Base-by-base conservation (phyloP, 164 flowering plant genomes). In the Magnolia officinalis region DNA sequence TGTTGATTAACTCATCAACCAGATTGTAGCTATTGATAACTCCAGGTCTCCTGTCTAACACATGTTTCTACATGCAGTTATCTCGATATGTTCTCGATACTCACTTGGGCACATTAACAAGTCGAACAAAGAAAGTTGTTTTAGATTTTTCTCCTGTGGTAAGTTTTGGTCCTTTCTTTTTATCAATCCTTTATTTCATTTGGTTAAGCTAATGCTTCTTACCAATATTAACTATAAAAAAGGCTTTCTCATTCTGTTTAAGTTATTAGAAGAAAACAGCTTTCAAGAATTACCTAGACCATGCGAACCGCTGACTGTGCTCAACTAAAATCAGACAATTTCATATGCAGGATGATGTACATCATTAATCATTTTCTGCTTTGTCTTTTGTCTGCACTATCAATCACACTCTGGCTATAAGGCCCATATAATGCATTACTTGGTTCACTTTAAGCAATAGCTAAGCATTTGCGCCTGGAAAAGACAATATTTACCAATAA, bases 121-220 rank as follows among this genome's bases (percentile, higher is more conserved):
- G 81, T 69, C 78, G 74, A n/a, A 4, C 73, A 79, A 81, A 81
- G 67, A 81, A 65, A 37, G 76, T 55, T 51, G 67, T 72, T 26
- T 70, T 75, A n/a, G 83, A 81, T 70, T 81, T 81, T 76, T 78
- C 78, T 67, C 78, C 83, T n/a, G 4, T 78, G 71, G 83, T 81
- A 78, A 71, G 79, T 71, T 55, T 49, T 8, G 14, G 6, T 71
- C 18, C 19, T 55, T 55, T 55, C 61, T 55, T 55, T 55, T 55
- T 16, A 11, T 16, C 18, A 55, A 16, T 55, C 16, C 61, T 11
- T 55, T 14, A 55, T 11, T 11, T 37, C 11, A 55, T 8, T 55
- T 11, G 61, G 61, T 11, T 11, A 55, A 55, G 61, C 18, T 9
- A 16, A 55, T 11, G 13, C 18, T 55, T 55, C 13, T 55, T 55